Percentiles rank a stretch among this genome's conserved stretches.
Conservation (phyloP, 768 basidiomycete species). For the Chalciporus pseudorubinellus region DNA sequence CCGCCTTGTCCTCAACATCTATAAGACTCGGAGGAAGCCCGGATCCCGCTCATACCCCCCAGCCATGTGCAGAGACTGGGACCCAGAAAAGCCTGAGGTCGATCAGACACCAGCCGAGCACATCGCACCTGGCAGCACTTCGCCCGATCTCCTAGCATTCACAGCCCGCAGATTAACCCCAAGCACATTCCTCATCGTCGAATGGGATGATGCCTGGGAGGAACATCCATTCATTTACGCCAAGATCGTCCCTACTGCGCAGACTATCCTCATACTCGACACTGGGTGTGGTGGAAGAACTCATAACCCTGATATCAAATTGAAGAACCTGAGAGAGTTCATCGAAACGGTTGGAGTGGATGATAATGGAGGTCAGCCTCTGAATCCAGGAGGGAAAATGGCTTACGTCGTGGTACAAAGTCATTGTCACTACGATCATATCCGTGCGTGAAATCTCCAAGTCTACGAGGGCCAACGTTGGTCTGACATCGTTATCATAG, state of each 20-base stretch:
- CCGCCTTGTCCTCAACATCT: not conserved
- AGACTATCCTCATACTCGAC: slow-evolving; percentile 49
- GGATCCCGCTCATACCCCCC: not conserved
- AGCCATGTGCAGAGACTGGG: slow-evolving; percentile 17
- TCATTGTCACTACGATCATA: slow-evolving; percentile 61
- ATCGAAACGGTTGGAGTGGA: slow-evolving; percentile 44
- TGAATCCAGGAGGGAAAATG: slow-evolving; percentile 43
- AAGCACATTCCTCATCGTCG: slow-evolving; percentile 45
- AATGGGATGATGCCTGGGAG: slow-evolving; percentile 49
- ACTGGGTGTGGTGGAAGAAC: slow-evolving; percentile 55
- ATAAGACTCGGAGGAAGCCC: too few relatives aligned
- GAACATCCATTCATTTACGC: slow-evolving; percentile 58
- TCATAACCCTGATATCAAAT: slow-evolving; percentile 36
- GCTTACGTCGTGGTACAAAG: slow-evolving; percentile 48
- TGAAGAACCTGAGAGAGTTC: slow-evolving; percentile 47
- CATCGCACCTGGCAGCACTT: not conserved
- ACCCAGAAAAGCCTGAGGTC: not conserved
- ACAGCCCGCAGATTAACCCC: slow-evolving; percentile 33
- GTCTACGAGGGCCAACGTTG: not conserved
- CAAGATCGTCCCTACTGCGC: slow-evolving; percentile 39
- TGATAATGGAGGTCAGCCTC: slow-evolving; percentile 42
- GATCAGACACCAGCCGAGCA: not conserved
- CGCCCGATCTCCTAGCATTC: slow-evolving; percentile 30
- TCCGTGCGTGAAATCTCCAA: slow-evolving; percentile 38
- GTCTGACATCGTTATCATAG: slow-evolving; percentile 23